phyloP scores from a whole-genome alignment of 192 early-diverging fungal genomes.

The Spinellus fusiger region DNA sequence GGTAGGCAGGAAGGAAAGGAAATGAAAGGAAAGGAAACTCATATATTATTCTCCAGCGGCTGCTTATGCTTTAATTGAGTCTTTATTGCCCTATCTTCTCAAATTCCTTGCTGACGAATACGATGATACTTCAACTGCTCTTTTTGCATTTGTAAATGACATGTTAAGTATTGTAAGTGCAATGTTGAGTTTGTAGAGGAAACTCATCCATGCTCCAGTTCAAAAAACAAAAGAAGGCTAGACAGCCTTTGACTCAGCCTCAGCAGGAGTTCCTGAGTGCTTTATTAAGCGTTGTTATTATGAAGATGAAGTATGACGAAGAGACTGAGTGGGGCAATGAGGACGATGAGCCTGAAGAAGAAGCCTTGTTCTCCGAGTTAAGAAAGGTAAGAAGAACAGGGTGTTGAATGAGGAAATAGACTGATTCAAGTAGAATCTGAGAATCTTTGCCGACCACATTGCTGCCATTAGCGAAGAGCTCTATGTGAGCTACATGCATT shows the following conservation, averaged over 20 bases:
- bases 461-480: slow-evolving; percentile 58
- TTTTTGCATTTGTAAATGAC: slow-evolving; percentile 73
- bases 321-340: slow-evolving; percentile 71
- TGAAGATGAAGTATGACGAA: slow-evolving; percentile 89
- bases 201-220: slow-evolving; percentile 25
- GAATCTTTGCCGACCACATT: slow-evolving; percentile 71
- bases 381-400: slow-evolving; percentile 45
- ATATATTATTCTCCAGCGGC: no score
- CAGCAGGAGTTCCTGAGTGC: slow-evolving; percentile 46
- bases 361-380: slow-evolving; percentile 67
- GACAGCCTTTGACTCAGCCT: slow-evolving; percentile 33
- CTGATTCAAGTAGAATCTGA: slow-evolving; percentile 48
- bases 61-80: slow-evolving; percentile 63
- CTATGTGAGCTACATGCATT: slow-evolving; percentile 52
- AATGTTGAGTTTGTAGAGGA: slow-evolving; percentile 21
- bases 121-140: slow-evolving; percentile 72
- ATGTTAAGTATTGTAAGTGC: slow-evolving; percentile 61
- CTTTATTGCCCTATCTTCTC: slow-evolving; percentile 73
- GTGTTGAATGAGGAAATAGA: background rate
- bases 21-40: no score
- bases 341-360: slow-evolving; percentile 70
- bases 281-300: slow-evolving; percentile 61
- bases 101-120: slow-evolving; percentile 75
- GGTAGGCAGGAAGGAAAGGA: background rate
- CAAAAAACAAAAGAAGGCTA: slow-evolving; percentile 52